Conservation (phyloP, 352 stramenopile species). For the Albugo candida region DNA sequence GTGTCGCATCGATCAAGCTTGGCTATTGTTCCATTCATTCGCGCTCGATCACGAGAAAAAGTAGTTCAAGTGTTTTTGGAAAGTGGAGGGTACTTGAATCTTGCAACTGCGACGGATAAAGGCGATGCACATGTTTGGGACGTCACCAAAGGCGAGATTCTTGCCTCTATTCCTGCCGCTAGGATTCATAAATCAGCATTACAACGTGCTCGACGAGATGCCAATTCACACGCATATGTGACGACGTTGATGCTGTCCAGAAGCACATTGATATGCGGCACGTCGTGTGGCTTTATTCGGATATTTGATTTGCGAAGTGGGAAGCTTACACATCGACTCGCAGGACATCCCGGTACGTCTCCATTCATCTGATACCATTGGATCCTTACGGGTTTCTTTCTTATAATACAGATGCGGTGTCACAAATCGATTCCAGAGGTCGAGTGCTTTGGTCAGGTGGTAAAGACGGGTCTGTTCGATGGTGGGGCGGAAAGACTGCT, state of each 20-base stretch:
- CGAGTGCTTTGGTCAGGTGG: constrained; percentile 72
- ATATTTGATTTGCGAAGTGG: constrained; percentile 72
- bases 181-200: constrained; percentile 76
- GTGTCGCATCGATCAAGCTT: constrained; percentile 62
- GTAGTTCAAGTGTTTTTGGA: constrained; percentile 62
- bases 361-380: not conserved
- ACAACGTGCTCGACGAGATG: constrained; percentile 35
- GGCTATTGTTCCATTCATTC: constrained; percentile 71
- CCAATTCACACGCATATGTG: constrained; percentile 32
- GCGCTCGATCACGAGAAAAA: constrained; percentile 55
- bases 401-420: constrained; percentile 30
- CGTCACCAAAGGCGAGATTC: constrained; percentile 65
- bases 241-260: constrained; percentile 77
- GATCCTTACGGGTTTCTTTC: constrained; percentile 1
- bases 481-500: constrained; percentile 75
- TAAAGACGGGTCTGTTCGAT: constrained; percentile 61
- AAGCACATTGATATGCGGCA: constrained; percentile 73
- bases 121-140: constrained; percentile 78
- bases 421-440: constrained; percentile 70
- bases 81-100: constrained; percentile 54
- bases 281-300: constrained; percentile 70
- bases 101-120: constrained; percentile 71
- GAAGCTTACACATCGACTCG: constrained; percentile 59
- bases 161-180: constrained; percentile 48
- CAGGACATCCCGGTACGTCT: constrained; percentile 54